These are phyloP conservation scores for Thozetella sp. DNA, from an alignment of 495 filamentous ascomycete genomes.

Conservation along the genomic window DNA sequence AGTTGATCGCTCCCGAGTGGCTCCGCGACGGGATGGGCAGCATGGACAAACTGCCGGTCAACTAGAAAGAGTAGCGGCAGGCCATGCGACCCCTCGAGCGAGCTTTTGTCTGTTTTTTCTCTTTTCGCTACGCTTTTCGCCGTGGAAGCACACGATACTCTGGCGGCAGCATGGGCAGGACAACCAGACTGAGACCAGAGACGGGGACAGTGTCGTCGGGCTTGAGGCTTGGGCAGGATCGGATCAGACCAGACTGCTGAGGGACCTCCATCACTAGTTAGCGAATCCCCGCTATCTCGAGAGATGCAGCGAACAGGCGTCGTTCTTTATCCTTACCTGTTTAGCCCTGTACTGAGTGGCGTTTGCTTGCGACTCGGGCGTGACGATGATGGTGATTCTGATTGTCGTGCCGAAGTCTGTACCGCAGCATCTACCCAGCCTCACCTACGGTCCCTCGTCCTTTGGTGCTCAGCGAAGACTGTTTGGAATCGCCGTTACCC, in stretches of 20 bases:
- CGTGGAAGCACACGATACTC: not conserved
- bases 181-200: not conserved
- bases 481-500: not conserved
- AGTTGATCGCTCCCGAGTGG: conserved; percentile 75
- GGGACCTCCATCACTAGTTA: conserved; percentile 3
- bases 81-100: not conserved
- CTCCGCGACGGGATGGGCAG: conserved; percentile 68
- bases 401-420: not conserved
- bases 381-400: conserved; percentile 4
- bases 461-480: not conserved
- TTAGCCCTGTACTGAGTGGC: not conserved
- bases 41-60: conserved; percentile 64
- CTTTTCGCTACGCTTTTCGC: no score
- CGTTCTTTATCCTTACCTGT: not conserved
- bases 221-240: not conserved
- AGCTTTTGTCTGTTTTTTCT: no score
- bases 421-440: not conserved
- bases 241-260: not conserved
- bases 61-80: conserved; percentile 16
- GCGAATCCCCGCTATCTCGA: not conserved
- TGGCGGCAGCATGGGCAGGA: not conserved
- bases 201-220: not conserved
- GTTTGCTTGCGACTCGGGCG: not conserved
- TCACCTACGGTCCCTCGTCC: no score
- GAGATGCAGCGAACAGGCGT: not conserved